phyloP scores from a whole-genome alignment of 2,329 filamentous ascomycete species.

The Exserohilum turcica region DNA sequence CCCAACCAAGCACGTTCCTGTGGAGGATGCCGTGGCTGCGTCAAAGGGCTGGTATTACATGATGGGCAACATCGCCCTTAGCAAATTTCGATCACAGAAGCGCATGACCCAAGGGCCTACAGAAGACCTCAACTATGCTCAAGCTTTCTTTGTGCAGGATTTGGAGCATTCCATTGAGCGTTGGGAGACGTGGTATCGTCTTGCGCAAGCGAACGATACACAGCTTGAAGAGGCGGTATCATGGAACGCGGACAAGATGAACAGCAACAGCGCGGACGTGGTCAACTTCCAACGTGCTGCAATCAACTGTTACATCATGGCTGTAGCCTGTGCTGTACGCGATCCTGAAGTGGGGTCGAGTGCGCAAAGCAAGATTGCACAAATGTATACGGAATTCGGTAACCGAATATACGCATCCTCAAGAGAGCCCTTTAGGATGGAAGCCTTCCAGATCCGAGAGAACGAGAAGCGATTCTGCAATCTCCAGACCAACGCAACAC shows the following conservation, averaged over 20 bases:
- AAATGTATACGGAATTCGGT: slow-evolving; percentile 71
- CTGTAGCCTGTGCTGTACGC: slow-evolving; percentile 65
- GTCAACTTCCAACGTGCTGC: slow-evolving; percentile 76
- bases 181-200: slow-evolving; percentile 90
- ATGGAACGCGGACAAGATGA: slow-evolving; percentile 90
- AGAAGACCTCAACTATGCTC: slow-evolving; percentile 81
- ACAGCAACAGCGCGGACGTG: slow-evolving; percentile 77
- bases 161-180: slow-evolving; percentile 79
- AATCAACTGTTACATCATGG: slow-evolving; percentile 79
- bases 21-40: slow-evolving; percentile 72
- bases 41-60: slow-evolving; percentile 91
- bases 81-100: slow-evolving; percentile 81
- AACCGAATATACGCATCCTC: slow-evolving; percentile 71
- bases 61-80: slow-evolving; percentile 83
- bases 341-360: slow-evolving; percentile 60
- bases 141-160: slow-evolving; percentile 79
- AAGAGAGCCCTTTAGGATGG: slow-evolving; percentile 70
- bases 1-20: slow-evolving; percentile 55
- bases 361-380: slow-evolving; percentile 62
- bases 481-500: slow-evolving; percentile 51
- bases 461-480: slow-evolving; percentile 67
- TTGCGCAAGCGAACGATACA: slow-evolving; percentile 85
- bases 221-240: slow-evolving; percentile 85
- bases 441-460: slow-evolving; percentile 63
- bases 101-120: slow-evolving; percentile 78